phyloP scores from a whole-genome alignment of 2,329 filamentous ascomycete species.

The Diaporthe velutina region DNA sequence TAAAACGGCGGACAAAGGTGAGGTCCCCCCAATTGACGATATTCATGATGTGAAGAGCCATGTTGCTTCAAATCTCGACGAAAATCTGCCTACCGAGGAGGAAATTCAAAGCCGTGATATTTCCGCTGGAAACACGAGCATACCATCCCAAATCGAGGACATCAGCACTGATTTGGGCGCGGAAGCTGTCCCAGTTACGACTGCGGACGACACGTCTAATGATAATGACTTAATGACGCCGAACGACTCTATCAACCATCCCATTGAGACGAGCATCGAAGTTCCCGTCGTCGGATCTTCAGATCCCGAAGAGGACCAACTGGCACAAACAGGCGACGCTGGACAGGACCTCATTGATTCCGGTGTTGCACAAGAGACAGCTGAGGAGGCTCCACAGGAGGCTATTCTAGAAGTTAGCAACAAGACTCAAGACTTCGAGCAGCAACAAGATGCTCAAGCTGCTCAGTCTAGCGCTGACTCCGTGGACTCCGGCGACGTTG shows the following conservation, averaged over 20 bases:
- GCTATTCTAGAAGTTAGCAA: neutral
- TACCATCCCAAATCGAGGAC: neutral
- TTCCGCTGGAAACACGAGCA: slow-evolving; percentile 29
- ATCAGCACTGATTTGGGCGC: neutral
- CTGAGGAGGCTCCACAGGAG: neutral
- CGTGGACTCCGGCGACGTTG: neutral
- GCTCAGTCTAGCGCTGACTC: neutral
- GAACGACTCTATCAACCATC: slow-evolving; percentile 16
- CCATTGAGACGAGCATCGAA: slow-evolving; percentile 18
- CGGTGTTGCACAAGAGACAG: neutral
- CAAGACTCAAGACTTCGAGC: neutral
- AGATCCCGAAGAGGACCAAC: neutral
- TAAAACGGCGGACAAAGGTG: slow-evolving; percentile 35
- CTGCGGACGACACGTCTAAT: slow-evolving; percentile 13
- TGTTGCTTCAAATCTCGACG: slow-evolving; percentile 41
- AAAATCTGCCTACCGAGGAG: slow-evolving; percentile 20
- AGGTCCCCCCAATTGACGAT: slow-evolving; percentile 38
- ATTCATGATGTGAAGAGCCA: slow-evolving; percentile 34
- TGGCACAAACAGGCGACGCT: neutral
- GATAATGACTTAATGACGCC: slow-evolving; percentile 20
- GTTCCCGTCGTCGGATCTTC: neutral
- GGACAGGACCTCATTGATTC: neutral
- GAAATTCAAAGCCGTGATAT: slow-evolving; percentile 27
- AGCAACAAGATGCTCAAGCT: neutral
- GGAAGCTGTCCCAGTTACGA: slow-evolving; percentile 1